A percentile compares a stretch with the other conserved stretches of the same genome.
Conservation (phyloP, 2,329 filamentous ascomycete species). For the Didymella lethalis region DNA sequence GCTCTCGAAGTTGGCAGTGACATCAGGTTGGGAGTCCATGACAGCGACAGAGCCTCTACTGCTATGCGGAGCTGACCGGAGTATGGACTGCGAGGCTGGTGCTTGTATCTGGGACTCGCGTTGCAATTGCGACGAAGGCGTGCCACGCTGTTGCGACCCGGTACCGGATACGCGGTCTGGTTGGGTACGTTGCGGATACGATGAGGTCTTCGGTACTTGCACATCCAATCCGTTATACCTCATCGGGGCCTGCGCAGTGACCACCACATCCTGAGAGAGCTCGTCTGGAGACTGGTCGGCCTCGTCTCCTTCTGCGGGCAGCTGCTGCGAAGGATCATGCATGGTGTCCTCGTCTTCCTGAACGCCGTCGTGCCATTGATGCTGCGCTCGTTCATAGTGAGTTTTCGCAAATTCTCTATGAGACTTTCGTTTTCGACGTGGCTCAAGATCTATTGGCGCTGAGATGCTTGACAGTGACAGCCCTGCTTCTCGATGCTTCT, state of each 20-base stretch:
- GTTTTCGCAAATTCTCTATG: neutral
- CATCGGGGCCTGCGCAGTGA: slow-evolving; percentile 24
- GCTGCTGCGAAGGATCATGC: slow-evolving; percentile 30
- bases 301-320: slow-evolving; percentile 22
- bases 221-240: slow-evolving; percentile 32
- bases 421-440: neutral
- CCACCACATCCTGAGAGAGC: slow-evolving; percentile 30
- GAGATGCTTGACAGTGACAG: slow-evolving; percentile 40
- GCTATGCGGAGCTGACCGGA: slow-evolving; percentile 30
- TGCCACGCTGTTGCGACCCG: slow-evolving; percentile 31
- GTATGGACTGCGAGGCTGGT: slow-evolving; percentile 28
- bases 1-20: slow-evolving; percentile 35
- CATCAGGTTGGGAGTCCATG: slow-evolving; percentile 56
- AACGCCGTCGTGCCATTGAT: slow-evolving; percentile 22
- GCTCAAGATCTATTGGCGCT: slow-evolving; percentile 25
- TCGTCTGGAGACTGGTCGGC: slow-evolving; percentile 47
- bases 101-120: slow-evolving; percentile 30
- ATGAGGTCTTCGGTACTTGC: slow-evolving; percentile 51
- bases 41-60: slow-evolving; percentile 52
- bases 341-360: slow-evolving; percentile 36
- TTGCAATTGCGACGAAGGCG: slow-evolving; percentile 33
- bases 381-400: slow-evolving; percentile 8
- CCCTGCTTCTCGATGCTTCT: slow-evolving; percentile 34
- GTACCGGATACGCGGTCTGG: slow-evolving; percentile 31
- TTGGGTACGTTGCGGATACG: slow-evolving; percentile 41